A percentile compares a stretch with the other conserved stretches of the same genome.
phyloP scores from a whole-genome alignment of 768 basidiomycete species.

The Trametes gibbosa region DNA sequence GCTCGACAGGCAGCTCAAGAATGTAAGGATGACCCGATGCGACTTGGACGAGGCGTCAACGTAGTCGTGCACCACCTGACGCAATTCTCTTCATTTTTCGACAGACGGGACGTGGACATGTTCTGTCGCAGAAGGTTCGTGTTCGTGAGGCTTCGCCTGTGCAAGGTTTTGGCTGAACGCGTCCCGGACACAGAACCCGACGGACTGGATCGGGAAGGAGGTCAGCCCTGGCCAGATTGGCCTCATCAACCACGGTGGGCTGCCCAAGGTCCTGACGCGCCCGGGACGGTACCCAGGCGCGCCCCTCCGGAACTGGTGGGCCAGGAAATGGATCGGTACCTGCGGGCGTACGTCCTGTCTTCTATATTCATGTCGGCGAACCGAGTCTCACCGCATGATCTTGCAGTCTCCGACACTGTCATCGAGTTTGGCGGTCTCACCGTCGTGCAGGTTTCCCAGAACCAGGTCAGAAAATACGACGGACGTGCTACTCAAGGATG shows the following conservation, averaged over 20 bases:
- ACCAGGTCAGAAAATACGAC: too few species aligned
- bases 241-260: conserved; percentile 78
- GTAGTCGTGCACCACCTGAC: background rate
- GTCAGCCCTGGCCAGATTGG: conserved; percentile 71
- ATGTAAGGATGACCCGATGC: conserved; percentile 36
- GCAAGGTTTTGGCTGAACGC: too few species aligned
- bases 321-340: conserved; percentile 66
- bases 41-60: background rate
- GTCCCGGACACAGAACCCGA: conserved; percentile 41
- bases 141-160: too few species aligned
- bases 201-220: conserved; percentile 69
- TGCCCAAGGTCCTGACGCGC: conserved; percentile 69
- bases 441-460: conserved; percentile 86
- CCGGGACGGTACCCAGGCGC: conserved; percentile 78
- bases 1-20: conserved; percentile 59
- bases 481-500: too few species aligned
- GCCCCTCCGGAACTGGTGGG: conserved; percentile 84
- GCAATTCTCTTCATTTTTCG: background rate
- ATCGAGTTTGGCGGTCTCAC: conserved; percentile 79
- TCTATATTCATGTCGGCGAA: background rate
- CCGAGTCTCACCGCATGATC: too few species aligned
- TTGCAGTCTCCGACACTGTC: conserved; percentile 74
- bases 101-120: conserved; percentile 52
- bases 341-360: conserved; percentile 56
- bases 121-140: conserved; percentile 65